Evolutionary conservation across 2,329 filamentous ascomycete species (phyloP).

Genomic region (Botrytis fragariae): DNA sequence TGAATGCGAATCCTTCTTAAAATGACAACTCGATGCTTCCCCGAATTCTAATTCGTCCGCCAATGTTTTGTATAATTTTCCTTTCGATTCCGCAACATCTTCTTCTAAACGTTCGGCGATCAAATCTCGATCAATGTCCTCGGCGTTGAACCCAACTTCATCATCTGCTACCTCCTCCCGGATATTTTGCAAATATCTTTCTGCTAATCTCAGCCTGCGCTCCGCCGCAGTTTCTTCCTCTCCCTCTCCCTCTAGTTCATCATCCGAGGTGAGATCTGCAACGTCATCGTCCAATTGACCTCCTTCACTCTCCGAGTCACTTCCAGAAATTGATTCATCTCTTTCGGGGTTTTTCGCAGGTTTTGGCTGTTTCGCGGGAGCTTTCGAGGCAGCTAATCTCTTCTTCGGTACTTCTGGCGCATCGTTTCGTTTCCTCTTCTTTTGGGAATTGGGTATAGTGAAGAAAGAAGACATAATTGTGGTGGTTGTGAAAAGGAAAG

Average conservation of each 20-base stretch:
- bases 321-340: conserved; percentile 76
- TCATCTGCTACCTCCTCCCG: conserved; percentile 73
- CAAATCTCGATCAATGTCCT: conserved; percentile 86
- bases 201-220: conserved; percentile 79
- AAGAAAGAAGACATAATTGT: conserved; percentile 88
- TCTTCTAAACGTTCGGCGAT: conserved; percentile 88
- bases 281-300: conserved; percentile 50
- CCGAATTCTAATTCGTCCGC: conserved; percentile 70
- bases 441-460: conserved; percentile 79
- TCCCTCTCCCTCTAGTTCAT: conserved; percentile 59
- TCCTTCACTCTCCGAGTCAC: conserved; percentile 69
- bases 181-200: conserved; percentile 90
- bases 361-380: conserved; percentile 39
- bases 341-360: conserved; percentile 45
- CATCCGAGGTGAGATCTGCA: conserved; percentile 49
- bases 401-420: conserved; percentile 58
- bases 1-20: conserved; percentile 73
- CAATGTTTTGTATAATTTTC: conserved; percentile 80
- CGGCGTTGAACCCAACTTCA: conserved; percentile 79
- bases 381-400: conserved; percentile 47
- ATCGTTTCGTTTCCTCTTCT: conserved; percentile 78
- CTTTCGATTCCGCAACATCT: conserved; percentile 89
- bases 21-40: conserved; percentile 65
- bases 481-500: neutral
- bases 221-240: conserved; percentile 85